Base-by-base conservation (phyloP, 2,329 filamentous ascomycete species). In the Trichoderma lentiforme region DNA sequence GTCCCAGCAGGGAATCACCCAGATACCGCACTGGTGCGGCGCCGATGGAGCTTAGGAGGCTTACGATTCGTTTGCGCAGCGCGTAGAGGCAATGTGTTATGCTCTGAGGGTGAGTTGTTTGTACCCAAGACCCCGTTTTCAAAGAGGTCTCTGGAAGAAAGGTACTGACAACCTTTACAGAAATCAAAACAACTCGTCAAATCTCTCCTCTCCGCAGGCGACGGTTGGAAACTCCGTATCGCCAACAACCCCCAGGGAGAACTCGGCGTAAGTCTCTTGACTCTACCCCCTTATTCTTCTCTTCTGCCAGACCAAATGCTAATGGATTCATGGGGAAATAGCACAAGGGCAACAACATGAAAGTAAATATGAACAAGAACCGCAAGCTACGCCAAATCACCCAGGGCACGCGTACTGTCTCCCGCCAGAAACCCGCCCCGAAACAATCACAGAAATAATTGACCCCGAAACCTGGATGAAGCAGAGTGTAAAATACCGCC, bases 41-140 rank as follows among this genome's bases (percentile, higher is more conserved):
- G 74, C 76, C 63, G 77, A 79, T 57, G 77, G 77, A 63, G 74
- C 74, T 28, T 80, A 77, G 78, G 78, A 79, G 74, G 74, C 76
- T 71, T 78, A 77, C 70, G 43, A 60, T 53, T 73, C 75, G 51
- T 76, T 79, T 61, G 66, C 62, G 67, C 72, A 69, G 15, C 76
- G 78, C 21, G 71, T 80, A 24, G 74, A 74, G n/a, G 74, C 75
- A 28, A 76, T 80, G 12, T 76, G 76, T 71, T 74, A 74, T 43
- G 73, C 73, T 34, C 62, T 77, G 21, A 72, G 67, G 72, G 76
- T 75, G 21, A 73, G 73, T 66, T 8, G 7, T 34, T 6, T 21
- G 6, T 24, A 11, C 12, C 34, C 4, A 34, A 47, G 63, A 26
- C 26, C 26, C 18, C 15, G 6, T 51, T 21, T 51, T n/a, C 43